Conservation (phyloP, 2,329 filamentous ascomycete species). For the Fusarium lyarnte region DNA sequence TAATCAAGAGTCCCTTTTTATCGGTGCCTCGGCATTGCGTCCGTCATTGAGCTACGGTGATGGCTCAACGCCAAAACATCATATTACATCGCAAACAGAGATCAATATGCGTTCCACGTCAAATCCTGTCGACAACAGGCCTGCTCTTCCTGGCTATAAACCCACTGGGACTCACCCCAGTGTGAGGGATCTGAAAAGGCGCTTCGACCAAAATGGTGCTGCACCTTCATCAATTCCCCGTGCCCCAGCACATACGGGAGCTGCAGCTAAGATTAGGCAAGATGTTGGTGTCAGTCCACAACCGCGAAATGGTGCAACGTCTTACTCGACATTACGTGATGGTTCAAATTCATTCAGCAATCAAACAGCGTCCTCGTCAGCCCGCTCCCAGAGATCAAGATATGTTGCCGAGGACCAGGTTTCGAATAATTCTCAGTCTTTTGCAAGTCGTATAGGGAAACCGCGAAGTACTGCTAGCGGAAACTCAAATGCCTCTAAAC, state of each 20-base stretch:
- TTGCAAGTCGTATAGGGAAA: slow-evolving; percentile 67
- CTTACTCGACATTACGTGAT: slow-evolving; percentile 55
- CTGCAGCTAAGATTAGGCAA: slow-evolving; percentile 47
- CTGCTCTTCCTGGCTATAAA: slow-evolving; percentile 44
- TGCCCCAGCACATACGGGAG: slow-evolving; percentile 48
- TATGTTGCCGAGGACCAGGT: slow-evolving; percentile 61
- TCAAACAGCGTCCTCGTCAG: slow-evolving; percentile 37
- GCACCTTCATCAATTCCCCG: slow-evolving; percentile 47
- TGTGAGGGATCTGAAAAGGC: slow-evolving; percentile 82
- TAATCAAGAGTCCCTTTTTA: slow-evolving; percentile 49
- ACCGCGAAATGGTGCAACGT: slow-evolving; percentile 48
- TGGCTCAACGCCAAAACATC: slow-evolving; percentile 59
- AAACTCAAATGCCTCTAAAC: slow-evolving; percentile 49
- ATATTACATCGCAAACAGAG: slow-evolving; percentile 53
- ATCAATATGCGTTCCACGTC: slow-evolving; percentile 63
- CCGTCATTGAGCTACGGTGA: slow-evolving; percentile 60
- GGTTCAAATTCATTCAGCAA: slow-evolving; percentile 36
- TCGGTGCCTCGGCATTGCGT: slow-evolving; percentile 54
- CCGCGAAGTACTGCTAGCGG: slow-evolving; percentile 52
- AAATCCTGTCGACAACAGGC: slow-evolving; percentile 61
- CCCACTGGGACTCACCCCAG: slow-evolving; percentile 64
- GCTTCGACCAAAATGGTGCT: slow-evolving; percentile 73
- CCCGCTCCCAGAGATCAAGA: slow-evolving; percentile 57
- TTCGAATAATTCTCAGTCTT: slow-evolving; percentile 66
- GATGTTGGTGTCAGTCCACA: slow-evolving; percentile 49